phyloP scores from a whole-genome alignment of 805 yeast genomes.

The Wickerhamomyces rabaulensis region DNA sequence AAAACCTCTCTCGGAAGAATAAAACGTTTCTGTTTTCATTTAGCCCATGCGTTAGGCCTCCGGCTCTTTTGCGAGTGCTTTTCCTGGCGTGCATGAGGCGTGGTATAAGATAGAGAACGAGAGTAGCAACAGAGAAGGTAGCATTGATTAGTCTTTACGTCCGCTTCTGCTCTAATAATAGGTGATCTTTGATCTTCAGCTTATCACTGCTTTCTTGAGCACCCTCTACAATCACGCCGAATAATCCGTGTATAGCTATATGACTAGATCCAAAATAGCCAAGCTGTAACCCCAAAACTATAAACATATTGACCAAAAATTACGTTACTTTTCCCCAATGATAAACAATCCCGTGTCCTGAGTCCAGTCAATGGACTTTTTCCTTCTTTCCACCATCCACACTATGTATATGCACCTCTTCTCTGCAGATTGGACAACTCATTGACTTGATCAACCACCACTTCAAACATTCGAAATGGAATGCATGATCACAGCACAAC shows the following conservation, averaged over 20 bases:
- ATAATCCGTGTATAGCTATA: not conserved
- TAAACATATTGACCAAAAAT: too few species aligned
- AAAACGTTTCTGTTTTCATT: too few species aligned
- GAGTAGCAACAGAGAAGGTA: too few species aligned
- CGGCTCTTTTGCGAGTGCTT: not conserved
- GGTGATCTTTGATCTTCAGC: too few species aligned
- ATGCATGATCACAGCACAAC: conserved; percentile 14
- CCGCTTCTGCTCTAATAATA: too few species aligned
- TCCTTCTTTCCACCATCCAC: not conserved
- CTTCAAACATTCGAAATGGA: conserved; percentile 21
- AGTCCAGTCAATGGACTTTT: not conserved
- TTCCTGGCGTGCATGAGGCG: too few species aligned
- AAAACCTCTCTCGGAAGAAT: not conserved
- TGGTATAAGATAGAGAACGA: too few species aligned
- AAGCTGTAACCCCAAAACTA: not conserved
- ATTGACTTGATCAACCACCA: conserved; percentile 20
- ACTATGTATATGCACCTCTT: not conserved
- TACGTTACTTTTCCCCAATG: too few species aligned
- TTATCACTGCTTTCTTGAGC: too few species aligned
- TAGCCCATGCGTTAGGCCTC: not conserved
- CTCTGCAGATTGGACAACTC: conserved; percentile 21
- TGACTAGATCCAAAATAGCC: not conserved
- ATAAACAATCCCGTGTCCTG: not conserved
- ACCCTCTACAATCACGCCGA: not conserved
- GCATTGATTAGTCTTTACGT: too few species aligned